Percentiles rank a stretch among this genome's conserved stretches.
phyloP scores from a whole-genome alignment of 306 rosid species.

The Abrus pulchellus region DNA sequence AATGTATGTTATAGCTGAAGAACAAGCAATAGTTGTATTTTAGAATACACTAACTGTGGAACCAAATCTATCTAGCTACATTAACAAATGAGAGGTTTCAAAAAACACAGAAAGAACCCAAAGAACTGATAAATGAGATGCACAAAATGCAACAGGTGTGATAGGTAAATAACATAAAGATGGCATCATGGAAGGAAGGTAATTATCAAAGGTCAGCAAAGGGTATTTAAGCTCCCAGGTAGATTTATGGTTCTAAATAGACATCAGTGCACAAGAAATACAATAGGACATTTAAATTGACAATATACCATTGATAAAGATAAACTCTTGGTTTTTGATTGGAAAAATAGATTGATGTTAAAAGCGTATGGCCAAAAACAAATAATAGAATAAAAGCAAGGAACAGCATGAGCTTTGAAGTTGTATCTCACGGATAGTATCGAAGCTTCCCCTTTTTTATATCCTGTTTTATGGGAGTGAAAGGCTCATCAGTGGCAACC shows the following conservation, averaged over 20 bases:
- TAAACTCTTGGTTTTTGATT: slow-evolving; percentile 25
- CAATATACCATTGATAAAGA: slow-evolving; percentile 15
- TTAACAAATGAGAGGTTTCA: slow-evolving; percentile 30
- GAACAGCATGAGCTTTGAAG: slow-evolving; percentile 38
- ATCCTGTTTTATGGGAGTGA: slow-evolving; percentile 97
- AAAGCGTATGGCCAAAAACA: slow-evolving; percentile 29
- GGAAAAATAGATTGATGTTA: not conserved
- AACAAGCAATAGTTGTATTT: slow-evolving; percentile 30
- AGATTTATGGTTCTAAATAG: slow-evolving; percentile 31
- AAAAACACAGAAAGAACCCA: slow-evolving; percentile 35
- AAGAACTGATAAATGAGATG: slow-evolving; percentile 15
- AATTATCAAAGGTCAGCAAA: slow-evolving; percentile 1
- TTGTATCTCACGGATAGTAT: slow-evolving; percentile 87
- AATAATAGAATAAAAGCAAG: slow-evolving; percentile 10
- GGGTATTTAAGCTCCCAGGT: slow-evolving; percentile 8
- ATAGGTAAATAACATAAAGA: slow-evolving; percentile 30
- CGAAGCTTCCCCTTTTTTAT: slow-evolving; percentile 94
- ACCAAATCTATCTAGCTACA: slow-evolving; percentile 36
- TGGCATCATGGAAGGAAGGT: slow-evolving; percentile 1
- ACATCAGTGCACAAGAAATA: slow-evolving; percentile 17
- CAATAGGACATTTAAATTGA: slow-evolving; percentile 22
- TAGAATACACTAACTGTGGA: slow-evolving; percentile 33
- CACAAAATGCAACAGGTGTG: slow-evolving; percentile 12
- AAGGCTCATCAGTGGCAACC: slow-evolving; percentile 90
- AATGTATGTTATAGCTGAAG: slow-evolving; percentile 82